A percentile compares a stretch with the other conserved stretches of the same genome.
phyloP scores from a whole-genome alignment of 1,284 basidiomycete species.

The Papiliotrema fonsecae region DNA sequence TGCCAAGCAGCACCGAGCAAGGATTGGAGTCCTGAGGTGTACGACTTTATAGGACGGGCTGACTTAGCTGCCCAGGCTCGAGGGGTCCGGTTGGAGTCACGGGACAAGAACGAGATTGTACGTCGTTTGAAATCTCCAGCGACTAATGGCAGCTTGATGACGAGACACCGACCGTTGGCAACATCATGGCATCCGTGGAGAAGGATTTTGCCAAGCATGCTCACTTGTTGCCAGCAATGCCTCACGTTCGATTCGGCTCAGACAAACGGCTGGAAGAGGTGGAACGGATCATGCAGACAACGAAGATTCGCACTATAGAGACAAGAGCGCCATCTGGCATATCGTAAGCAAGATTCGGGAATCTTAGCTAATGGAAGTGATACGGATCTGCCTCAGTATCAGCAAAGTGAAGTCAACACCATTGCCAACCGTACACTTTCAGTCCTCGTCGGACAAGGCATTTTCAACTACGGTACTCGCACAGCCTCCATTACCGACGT shows the following conservation, averaged over 20 bases:
- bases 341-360: slow-evolving; percentile 52
- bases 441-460: slow-evolving; percentile 75
- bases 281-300: slow-evolving; percentile 77
- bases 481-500: slow-evolving; percentile 66
- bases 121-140: slow-evolving; percentile 3
- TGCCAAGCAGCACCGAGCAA: slow-evolving; percentile 71
- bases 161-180: slow-evolving; percentile 18
- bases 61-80: slow-evolving; percentile 56
- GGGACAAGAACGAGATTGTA: slow-evolving; percentile 13
- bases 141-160: slow-evolving; percentile 7
- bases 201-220: slow-evolving; percentile 3
- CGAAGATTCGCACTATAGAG: slow-evolving; percentile 61
- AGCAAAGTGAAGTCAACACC: slow-evolving; percentile 70
- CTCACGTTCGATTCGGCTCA: slow-evolving; percentile 75
- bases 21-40: slow-evolving; percentile 67
- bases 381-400: slow-evolving; percentile 52
- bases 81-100: slow-evolving; percentile 5
- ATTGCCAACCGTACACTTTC: slow-evolving; percentile 80
- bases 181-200: slow-evolving; percentile 7
- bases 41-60: slow-evolving; percentile 68
- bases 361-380: slow-evolving; percentile 15
- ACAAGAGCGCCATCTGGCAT: slow-evolving; percentile 66
- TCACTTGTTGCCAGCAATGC: slow-evolving; percentile 14
- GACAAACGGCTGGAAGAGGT: slow-evolving; percentile 83
- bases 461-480: slow-evolving; percentile 71